Base-by-base conservation (phyloP, 108 stramenopile genomes). In the Fragilariopsis cylindrus region DNA sequence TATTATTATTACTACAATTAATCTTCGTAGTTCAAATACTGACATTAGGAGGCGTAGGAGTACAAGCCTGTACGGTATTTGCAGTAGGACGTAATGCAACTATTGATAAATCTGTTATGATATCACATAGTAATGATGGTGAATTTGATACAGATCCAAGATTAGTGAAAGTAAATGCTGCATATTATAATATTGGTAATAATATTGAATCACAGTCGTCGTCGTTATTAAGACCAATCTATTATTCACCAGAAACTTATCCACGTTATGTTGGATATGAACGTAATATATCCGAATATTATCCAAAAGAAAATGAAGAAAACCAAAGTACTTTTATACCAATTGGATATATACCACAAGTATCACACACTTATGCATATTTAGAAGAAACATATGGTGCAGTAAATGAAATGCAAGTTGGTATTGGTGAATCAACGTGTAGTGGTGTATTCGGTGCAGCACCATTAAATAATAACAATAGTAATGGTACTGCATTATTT, bases 371-470 rank as follows among this genome's bases (percentile, higher is more conserved):
- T 0, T 93, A 79, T 65, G 91, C 84, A 3, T 89, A 87, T 65
- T 69, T 92, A 30, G 95, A 96, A 73, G 92, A 90, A 44, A 81
- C 83, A 12, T 96, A 94, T 62, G 90, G 81, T n/a, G 85, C 90
- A 56, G 88, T 94, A 49, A 96, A 96, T 79, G 91, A 94, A 70
- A 71, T 85, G 44, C 75, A 87, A 43, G 76, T 96, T 4, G 90
- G 79, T 0, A 92, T 96, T 41, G 91, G 92, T 8, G 95, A 94
- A 80, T 86, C 84, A 39, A 96, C 92, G 3, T 96, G 92, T 62
- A 77, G 80, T 43, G 87, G 81, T 5, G 75, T 76, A 19, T 81
- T 82, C 70, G 83, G 83, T 54, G 84, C 84, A 18, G 46, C 70
- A 16, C 84, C 84, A 12, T 60, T 74, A 48, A 76, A 77, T 19